Evolutionary conservation across 495 filamentous ascomycete genomes (phyloP).

Genomic region (Hypoxylon rickii): DNA sequence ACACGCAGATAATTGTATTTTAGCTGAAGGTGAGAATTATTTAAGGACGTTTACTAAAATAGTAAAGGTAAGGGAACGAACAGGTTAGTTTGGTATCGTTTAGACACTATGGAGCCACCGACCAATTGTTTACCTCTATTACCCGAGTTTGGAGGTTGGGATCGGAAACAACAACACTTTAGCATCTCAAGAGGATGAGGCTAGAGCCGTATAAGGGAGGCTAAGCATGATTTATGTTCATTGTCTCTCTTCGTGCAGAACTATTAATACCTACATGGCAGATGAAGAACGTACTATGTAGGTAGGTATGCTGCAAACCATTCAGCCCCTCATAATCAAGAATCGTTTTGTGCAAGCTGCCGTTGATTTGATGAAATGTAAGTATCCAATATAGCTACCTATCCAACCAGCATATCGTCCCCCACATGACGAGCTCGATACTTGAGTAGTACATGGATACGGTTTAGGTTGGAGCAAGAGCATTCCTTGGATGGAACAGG

Average conservation of each 20-base stretch:
- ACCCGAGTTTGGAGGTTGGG: conserved; percentile 29
- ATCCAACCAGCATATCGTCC: conserved; percentile 16
- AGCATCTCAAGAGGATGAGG: conserved; percentile 8
- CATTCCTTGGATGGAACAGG: too few relatives aligned
- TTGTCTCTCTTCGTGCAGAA: conserved; percentile 22
- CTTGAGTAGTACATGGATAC: too few relatives aligned
- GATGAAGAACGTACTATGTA: conserved; percentile 1
- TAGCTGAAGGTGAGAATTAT: too few relatives aligned
- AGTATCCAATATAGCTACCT: too few relatives aligned
- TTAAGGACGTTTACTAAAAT: not conserved
- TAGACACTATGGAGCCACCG: conserved; percentile 1
- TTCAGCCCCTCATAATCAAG: conserved; percentile 10
- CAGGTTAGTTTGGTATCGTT: conserved; percentile 7
- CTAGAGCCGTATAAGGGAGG: conserved; percentile 2
- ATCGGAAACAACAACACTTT: conserved; percentile 19
- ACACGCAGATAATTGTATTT: too few relatives aligned
- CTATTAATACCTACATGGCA: conserved; percentile 23
- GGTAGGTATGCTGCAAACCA: not conserved
- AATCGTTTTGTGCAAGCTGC: conserved; percentile 30
- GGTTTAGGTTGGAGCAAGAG: conserved; percentile 30
- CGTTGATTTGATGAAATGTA: conserved; percentile 29
- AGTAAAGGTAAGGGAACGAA: conserved; percentile 1
- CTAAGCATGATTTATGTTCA: conserved; percentile 6
- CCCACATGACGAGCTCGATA: conserved; percentile 22
- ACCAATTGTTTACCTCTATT: conserved; percentile 30